Conservation (phyloP, 148 eudicot species). For the Rhododendron williamsianum region DNA sequence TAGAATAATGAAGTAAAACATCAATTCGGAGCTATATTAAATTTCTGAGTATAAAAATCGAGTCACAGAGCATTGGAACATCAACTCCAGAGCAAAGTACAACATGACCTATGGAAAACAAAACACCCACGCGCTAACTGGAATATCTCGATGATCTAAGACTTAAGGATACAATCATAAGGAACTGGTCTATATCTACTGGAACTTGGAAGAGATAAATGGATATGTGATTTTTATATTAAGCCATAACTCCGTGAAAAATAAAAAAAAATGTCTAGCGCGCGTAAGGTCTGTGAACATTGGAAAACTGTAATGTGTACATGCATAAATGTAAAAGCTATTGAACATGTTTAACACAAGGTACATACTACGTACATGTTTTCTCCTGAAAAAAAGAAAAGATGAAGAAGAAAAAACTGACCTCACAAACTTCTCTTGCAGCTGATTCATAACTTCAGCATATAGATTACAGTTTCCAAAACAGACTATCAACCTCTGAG, state of each 20-base stretch:
- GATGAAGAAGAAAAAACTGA: neutral
- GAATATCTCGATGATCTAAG: neutral
- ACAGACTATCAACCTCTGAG: constrained; percentile 1
- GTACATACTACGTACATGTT: too few relatives aligned
- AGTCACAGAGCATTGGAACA: neutral
- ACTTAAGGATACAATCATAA: neutral
- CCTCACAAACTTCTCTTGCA: constrained; percentile 20
- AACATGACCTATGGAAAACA: neutral
- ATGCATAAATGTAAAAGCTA: too few relatives aligned
- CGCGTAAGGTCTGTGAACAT: too few relatives aligned
- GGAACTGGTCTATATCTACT: neutral
- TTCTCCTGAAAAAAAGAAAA: too few relatives aligned
- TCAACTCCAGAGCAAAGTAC: neutral
- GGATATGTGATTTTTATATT: too few relatives aligned
- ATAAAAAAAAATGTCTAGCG: too few relatives aligned
- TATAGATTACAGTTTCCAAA: neutral
- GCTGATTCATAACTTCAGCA: constrained; percentile 28
- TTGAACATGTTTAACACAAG: too few relatives aligned
- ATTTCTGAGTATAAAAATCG: neutral
- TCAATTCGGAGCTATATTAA: neutral
- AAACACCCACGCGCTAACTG: neutral
- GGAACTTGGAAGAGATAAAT: too few relatives aligned
- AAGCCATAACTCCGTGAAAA: too few relatives aligned
- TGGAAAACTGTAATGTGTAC: too few relatives aligned
- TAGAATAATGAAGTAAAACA: neutral